A percentile compares a stretch with the other conserved stretches of the same genome.
phyloP scores from a whole-genome alignment of 2,329 filamentous ascomycete species.

The Aspergillus versicolor region DNA sequence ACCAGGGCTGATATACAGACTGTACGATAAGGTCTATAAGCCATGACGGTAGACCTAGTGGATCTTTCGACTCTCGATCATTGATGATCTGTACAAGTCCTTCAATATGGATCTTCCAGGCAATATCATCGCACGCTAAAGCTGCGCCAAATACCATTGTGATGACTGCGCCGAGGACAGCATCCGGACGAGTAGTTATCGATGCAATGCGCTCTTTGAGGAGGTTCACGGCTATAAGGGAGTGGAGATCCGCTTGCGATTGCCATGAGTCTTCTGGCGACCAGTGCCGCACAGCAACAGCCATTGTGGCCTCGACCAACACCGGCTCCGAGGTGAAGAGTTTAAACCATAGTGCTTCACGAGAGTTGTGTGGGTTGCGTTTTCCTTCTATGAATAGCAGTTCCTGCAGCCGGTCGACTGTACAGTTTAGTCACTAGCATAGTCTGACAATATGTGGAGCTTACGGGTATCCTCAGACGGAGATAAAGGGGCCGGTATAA shows the following conservation, averaged over 20 bases:
- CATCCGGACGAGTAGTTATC: background rate
- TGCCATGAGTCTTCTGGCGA: constrained; percentile 3
- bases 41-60: background rate
- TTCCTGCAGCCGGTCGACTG: background rate
- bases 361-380: background rate
- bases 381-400: constrained; percentile 1
- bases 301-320: constrained; percentile 5
- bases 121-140: background rate
- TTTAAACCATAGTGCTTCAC: constrained; percentile 4
- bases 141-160: constrained; percentile 6
- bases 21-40: constrained; percentile 5
- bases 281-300: constrained; percentile 3
- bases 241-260: background rate
- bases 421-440: background rate
- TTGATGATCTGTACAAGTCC: background rate
- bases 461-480: background rate
- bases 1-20: background rate
- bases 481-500: background rate
- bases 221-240: background rate
- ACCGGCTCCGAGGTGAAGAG: constrained; percentile 6
- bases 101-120: constrained; percentile 8
- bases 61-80: background rate
- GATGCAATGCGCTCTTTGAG: constrained; percentile 1
- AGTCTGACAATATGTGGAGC: background rate
- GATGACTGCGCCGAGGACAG: background rate